Evolutionary conservation across 2,329 filamentous ascomycete genomes (phyloP).

Genomic region (Myriosclerotinia duriaeana): DNA sequence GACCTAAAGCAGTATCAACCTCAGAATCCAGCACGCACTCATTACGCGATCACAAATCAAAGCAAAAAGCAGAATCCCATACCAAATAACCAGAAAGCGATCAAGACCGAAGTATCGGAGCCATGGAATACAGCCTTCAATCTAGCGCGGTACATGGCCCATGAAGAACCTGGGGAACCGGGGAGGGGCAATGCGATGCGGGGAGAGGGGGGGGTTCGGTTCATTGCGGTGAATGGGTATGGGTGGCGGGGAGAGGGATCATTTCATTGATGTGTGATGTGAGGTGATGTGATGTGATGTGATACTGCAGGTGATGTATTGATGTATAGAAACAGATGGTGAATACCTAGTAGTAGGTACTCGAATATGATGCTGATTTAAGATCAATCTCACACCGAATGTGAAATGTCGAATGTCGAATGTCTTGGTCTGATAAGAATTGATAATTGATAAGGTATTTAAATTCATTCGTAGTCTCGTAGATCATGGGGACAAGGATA

Average conservation of each 20-base stretch:
- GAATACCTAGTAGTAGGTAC: background rate
- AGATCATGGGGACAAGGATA: no score
- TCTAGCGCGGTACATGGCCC: constrained; percentile 70
- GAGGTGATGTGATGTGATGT: background rate
- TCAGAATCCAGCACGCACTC: background rate
- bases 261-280: background rate
- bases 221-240: constrained; percentile 27
- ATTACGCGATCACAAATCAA: background rate
- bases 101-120: constrained; percentile 67
- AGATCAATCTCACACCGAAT: background rate
- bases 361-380: background rate
- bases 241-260: background rate
- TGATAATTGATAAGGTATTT: no score
- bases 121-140: constrained; percentile 63
- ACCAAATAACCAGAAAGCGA: constrained; percentile 96
- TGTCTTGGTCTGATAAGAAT: background rate
- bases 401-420: background rate
- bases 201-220: constrained; percentile 34
- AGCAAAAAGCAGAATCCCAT: constrained; percentile 34
- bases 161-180: constrained; percentile 62
- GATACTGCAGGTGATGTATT: no score
- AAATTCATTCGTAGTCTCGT: no score
- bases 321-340: background rate
- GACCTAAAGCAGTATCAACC: constrained; percentile 51
- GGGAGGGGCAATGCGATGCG: constrained; percentile 54